Base-by-base conservation (phyloP, 306 rosid species). In the Begonia peltatifolia region DNA sequence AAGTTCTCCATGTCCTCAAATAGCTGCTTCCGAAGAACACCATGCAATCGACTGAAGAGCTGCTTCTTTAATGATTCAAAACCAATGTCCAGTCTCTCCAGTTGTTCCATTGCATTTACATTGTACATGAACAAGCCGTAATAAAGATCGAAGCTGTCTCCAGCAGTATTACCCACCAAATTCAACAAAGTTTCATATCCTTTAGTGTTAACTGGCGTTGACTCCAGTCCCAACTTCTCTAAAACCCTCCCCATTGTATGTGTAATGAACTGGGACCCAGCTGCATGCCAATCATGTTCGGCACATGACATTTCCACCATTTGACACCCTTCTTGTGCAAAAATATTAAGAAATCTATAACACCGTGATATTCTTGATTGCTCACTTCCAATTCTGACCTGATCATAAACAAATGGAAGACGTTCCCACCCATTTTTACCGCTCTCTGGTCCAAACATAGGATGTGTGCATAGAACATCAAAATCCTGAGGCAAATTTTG, bases 371-470 rank as follows among this genome's bases (percentile, higher is more conserved):
- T 68, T 72, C 95, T 79, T 15, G 76, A 69, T 60, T 57, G 71
- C 15, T 73, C 81, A 15, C 38, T 59, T 67, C 82, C 84, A 54
- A 87, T 42, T 53, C 94, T 74, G 53, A 87, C 92, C 74, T 75
- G 81, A 61, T 87, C 92, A 52, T 65, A 87, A 60, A 87, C 80
- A 67, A 87, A 79, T 62, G 79, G 55, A 58, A 87, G 92, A 60
- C 72, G 69, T 10, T 67, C 73, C 94, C 96, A 87, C 54, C 92
- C 92, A 58, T 75, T 77, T 63, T 71, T 81, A 38, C 92, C 96
- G 73, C 94, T 87, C 75, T 84, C 94, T 42, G 96, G 94, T 52
- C 97, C 97, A 60, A 88, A 88, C 97, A 88, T 88, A 23, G 97
- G 97, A 64, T 88, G 97, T 0, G 93, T 79, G 63, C 97, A 88